A percentile compares a stretch with the other conserved stretches of the same genome.
phyloP scores from a whole-genome alignment of 345 rosid species.

The Populus ilicifolia region DNA sequence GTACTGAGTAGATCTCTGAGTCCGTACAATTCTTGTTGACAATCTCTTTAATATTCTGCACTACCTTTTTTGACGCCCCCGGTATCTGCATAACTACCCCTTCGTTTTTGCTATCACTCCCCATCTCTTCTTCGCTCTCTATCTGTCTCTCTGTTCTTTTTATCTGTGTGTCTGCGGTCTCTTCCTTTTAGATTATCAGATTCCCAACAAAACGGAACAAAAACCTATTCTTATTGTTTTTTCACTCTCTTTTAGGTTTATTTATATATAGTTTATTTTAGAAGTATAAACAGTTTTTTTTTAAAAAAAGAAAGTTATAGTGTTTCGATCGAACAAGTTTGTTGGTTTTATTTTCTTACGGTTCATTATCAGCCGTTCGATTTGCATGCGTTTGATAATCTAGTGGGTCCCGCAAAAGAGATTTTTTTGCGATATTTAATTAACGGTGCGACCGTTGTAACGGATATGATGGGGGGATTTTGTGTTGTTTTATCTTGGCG shows the following conservation, averaged over 20 bases:
- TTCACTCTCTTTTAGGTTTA: background rate
- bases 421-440: too few relatives aligned
- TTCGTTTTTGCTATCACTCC: background rate
- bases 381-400: too few relatives aligned
- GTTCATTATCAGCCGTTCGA: too few relatives aligned
- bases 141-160: conserved; percentile 26
- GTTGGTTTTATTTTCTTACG: too few relatives aligned
- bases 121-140: conserved; percentile 8
- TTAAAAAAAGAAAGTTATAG: too few relatives aligned
- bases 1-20: conserved; percentile 44
- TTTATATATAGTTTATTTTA: background rate
- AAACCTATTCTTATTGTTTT: background rate
- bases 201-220: background rate
- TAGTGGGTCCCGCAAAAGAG: too few relatives aligned
- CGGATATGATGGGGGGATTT: too few relatives aligned
- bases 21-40: conserved; percentile 32
- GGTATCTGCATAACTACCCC: conserved; percentile 22
- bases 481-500: too few relatives aligned
- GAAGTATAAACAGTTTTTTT: background rate
- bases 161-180: background rate
- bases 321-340: too few relatives aligned
- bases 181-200: background rate
- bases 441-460: too few relatives aligned
- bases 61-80: conserved; percentile 24
- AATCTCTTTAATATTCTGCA: conserved; percentile 44